Conservation (phyloP, 164 flowering plant species). For the Chimonanthus salicifolius region DNA sequence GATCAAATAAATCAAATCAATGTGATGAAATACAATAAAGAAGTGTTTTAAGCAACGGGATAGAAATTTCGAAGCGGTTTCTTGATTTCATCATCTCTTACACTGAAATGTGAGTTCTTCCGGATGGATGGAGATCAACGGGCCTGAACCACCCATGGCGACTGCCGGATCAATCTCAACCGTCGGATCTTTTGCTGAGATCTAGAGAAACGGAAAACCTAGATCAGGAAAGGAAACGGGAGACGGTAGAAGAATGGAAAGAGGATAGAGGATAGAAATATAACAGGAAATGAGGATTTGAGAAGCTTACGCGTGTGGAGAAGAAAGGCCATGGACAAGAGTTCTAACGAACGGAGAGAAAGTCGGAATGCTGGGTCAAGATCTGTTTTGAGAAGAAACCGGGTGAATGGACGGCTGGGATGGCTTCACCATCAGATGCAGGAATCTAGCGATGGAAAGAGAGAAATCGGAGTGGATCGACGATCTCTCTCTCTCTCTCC, state of each 20-base stretch:
- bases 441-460: too few species aligned
- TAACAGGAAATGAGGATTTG: not conserved
- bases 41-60: too few species aligned
- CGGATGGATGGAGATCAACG: slow-evolving; percentile 65
- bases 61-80: too few species aligned
- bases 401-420: not conserved
- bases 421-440: too few species aligned
- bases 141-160: slow-evolving; percentile 23
- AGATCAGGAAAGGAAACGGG: slow-evolving; percentile 1
- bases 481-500: too few species aligned
- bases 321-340: not conserved
- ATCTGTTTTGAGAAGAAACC: not conserved
- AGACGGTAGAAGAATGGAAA: slow-evolving; percentile 6
- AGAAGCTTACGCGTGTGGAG: slow-evolving; percentile 5
- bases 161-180: slow-evolving; percentile 10
- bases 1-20: too few species aligned
- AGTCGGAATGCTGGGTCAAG: slow-evolving; percentile 13
- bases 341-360: slow-evolving; percentile 2
- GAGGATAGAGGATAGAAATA: not conserved
- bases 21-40: too few species aligned
- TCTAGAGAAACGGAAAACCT: not conserved
- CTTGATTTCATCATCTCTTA: slow-evolving; percentile 15
- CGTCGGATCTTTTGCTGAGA: slow-evolving; percentile 3
- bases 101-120: slow-evolving; percentile 72
- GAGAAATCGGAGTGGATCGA: too few species aligned